Evolutionary conservation across 305 asterid species (phyloP).

Genomic region (Fraxinus latifolia): DNA sequence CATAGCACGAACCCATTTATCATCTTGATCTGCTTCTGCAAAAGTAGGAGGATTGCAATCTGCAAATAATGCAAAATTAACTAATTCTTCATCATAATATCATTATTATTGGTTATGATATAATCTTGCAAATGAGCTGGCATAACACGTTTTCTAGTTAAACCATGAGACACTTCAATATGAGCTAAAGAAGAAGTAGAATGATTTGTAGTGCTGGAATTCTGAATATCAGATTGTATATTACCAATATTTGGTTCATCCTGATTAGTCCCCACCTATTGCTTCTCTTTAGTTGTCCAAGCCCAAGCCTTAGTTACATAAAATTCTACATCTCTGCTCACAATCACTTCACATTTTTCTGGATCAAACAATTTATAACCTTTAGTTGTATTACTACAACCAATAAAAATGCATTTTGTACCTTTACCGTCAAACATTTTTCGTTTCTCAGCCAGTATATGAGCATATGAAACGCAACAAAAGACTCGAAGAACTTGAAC

Average conservation of each 20-base stretch:
- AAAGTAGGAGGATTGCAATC: too few species aligned
- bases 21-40: neutral
- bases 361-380: neutral
- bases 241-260: neutral
- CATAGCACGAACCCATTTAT: too few species aligned
- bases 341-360: neutral
- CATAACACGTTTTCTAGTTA: too few species aligned
- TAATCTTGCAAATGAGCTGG: neutral
- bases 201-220: neutral
- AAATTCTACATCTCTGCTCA: neutral
- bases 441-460: neutral
- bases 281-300: neutral
- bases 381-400: too few species aligned
- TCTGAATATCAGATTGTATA: too few species aligned
- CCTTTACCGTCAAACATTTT: neutral
- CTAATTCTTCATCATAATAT: neutral
- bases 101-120: neutral
- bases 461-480: neutral
- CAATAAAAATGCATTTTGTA: neutral
- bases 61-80: neutral
- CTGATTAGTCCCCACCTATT: neutral
- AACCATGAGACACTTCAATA: neutral
- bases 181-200: neutral
- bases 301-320: neutral
- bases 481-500: neutral